Conservation (phyloP, 805 yeast species). For the Wickerhamiella vanderwaltii region DNA sequence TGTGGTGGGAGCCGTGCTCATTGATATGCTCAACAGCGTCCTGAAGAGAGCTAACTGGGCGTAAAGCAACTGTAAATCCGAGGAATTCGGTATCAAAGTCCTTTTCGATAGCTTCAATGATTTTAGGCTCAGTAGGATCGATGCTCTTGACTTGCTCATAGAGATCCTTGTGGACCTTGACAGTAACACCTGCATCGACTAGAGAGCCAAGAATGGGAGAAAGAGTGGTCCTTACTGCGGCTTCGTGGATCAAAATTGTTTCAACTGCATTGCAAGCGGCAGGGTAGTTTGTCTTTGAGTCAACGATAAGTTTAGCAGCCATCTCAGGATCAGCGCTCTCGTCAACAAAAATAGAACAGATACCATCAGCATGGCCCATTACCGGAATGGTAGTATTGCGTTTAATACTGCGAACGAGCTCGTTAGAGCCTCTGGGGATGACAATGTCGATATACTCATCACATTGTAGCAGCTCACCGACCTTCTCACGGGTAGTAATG, state of each 20-base stretch:
- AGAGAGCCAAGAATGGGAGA: constrained; percentile 31
- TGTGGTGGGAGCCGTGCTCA: constrained; percentile 86
- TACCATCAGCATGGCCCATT: constrained; percentile 97
- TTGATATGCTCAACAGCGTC: constrained; percentile 84
- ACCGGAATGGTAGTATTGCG: constrained; percentile 88
- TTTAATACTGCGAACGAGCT: constrained; percentile 76
- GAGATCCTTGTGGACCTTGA: constrained; percentile 39
- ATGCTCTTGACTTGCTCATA: constrained; percentile 34
- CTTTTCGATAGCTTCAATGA: constrained; percentile 36
- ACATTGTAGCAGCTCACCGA: constrained; percentile 68
- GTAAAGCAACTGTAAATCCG: constrained; percentile 71
- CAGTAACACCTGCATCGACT: constrained; percentile 52
- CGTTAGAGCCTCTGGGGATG: constrained; percentile 96
- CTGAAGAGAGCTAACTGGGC: constrained; percentile 42
- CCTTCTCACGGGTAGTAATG: constrained; percentile 81
- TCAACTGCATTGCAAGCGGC: constrained; percentile 99
- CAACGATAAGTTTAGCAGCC: constrained; percentile 66
- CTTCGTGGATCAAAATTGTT: constrained; percentile 51
- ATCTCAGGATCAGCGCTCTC: constrained; percentile 61
- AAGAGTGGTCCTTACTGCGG: constrained; percentile 29
- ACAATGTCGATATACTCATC: constrained; percentile 88
- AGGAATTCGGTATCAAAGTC: constrained; percentile 80
- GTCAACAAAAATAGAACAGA: constrained; percentile 80
- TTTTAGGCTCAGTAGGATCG: constrained; percentile 19
- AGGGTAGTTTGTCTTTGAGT: constrained; percentile 90